Percentiles rank a stretch among this genome's conserved stretches.
Conservation (phyloP, 495 filamentous ascomycete genomes). For the Penicillium mononematosum region DNA sequence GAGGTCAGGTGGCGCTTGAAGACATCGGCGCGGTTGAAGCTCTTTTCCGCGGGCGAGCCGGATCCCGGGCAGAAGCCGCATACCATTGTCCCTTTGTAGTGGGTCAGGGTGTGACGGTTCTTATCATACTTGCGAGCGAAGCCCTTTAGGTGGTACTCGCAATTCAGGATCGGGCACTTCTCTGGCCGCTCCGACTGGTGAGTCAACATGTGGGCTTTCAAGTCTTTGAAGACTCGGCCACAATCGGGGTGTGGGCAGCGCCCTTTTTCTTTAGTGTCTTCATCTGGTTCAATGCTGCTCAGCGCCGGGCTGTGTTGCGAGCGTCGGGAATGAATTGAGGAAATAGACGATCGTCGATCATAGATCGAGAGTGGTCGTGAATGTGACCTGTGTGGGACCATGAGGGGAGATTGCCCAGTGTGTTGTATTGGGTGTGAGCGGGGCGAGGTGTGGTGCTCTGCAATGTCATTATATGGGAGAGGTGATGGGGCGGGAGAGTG, state of each 20-base stretch:
- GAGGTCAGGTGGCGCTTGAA: constrained; percentile 97
- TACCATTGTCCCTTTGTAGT: constrained; percentile 99
- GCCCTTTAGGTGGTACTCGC: constrained; percentile 93
- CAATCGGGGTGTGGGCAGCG: constrained; percentile 83
- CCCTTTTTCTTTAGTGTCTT: constrained; percentile 63
- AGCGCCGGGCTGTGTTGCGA: constrained; percentile 56
- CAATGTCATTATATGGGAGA: constrained; percentile 28
- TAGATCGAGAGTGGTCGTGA: constrained; percentile 41
- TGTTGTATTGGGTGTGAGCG: constrained; percentile 28
- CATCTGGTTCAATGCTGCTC: constrained; percentile 54
- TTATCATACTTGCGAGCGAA: constrained; percentile 99
- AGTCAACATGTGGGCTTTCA: constrained; percentile 95
- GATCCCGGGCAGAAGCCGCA: constrained; percentile 96
- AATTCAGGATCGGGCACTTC: constrained; percentile 92
- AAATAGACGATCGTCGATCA: constrained; percentile 53
- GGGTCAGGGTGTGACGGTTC: constrained; percentile 95
- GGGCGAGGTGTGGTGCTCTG: constrained; percentile 32
- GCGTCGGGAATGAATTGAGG: constrained; percentile 54
- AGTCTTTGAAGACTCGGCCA: constrained; percentile 86
- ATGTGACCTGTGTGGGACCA: constrained; percentile 33
- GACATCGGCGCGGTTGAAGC: constrained; percentile 97
- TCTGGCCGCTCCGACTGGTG: constrained; percentile 92
- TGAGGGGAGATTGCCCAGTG: constrained; percentile 38
- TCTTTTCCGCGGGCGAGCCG: constrained; percentile 91
- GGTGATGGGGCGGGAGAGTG: constrained; percentile 39